A percentile compares a stretch with the other conserved stretches of the same genome.
Conservation (phyloP, 495 filamentous ascomycete species). For the Aspergillus homomorphus region DNA sequence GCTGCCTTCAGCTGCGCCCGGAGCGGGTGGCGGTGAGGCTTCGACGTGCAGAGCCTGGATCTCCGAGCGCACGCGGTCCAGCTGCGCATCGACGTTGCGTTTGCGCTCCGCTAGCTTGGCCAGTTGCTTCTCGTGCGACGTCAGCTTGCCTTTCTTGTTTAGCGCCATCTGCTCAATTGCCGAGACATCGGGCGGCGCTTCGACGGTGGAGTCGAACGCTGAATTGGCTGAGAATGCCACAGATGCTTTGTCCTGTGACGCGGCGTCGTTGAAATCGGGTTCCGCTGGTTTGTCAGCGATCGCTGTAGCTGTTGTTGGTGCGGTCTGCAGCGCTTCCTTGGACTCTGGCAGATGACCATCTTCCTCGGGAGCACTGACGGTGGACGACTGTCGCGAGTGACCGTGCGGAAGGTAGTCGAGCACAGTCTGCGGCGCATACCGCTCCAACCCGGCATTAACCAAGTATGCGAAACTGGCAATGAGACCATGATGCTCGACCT, state of each 20-base stretch:
- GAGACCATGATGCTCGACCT: constrained; percentile 38
- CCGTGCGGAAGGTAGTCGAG: constrained; percentile 43
- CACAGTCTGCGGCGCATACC: constrained; percentile 48
- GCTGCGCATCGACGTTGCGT: constrained; percentile 65
- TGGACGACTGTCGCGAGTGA: constrained; percentile 37
- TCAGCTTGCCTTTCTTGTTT: constrained; percentile 35
- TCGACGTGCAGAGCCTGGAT: constrained; percentile 35
- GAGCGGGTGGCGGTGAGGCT: not conserved
- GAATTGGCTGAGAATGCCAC: constrained; percentile 19
- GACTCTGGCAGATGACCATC: constrained; percentile 16
- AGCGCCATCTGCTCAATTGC: constrained; percentile 27
- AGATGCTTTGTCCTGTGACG: constrained; percentile 22
- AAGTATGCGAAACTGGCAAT: constrained; percentile 44
- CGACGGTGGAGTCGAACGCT: constrained; percentile 20
- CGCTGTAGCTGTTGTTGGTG: not conserved
- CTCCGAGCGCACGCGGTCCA: constrained; percentile 48
- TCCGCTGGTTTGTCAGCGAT: not conserved
- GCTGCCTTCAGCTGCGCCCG: constrained; percentile 32
- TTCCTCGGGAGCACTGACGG: constrained; percentile 23
- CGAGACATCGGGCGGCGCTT: constrained; percentile 22
- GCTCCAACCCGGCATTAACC: constrained; percentile 38
- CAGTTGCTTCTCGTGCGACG: constrained; percentile 68
- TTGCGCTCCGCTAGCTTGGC: constrained; percentile 69
- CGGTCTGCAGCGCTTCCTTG: constrained; percentile 14
- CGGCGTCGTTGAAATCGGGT: constrained; percentile 27